phyloP scores from a whole-genome alignment of 2,329 filamentous ascomycete species.

The Aspergillus cejpii region DNA sequence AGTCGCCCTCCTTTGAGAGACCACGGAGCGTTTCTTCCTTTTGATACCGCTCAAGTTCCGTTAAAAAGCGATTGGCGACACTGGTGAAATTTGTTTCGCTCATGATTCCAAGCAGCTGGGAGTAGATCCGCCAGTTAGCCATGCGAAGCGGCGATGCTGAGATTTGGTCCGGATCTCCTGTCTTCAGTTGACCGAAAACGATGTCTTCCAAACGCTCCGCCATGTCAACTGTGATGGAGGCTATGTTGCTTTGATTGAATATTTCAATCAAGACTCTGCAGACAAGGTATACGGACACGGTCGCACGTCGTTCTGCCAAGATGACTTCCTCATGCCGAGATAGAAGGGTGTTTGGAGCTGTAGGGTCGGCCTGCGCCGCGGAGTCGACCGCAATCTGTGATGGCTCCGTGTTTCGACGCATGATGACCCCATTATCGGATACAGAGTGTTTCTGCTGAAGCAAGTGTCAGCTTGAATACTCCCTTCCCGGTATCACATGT shows the following conservation, averaged over 20 bases:
- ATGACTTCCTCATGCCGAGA: constrained; percentile 63
- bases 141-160: constrained; percentile 67
- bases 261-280: constrained; percentile 92
- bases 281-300: constrained; percentile 90
- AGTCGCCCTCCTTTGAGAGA: constrained; percentile 58
- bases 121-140: constrained; percentile 93
- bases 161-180: constrained; percentile 73
- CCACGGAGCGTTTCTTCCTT: constrained; percentile 56
- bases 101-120: constrained; percentile 90
- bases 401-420: constrained; percentile 70
- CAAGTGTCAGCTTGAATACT: not conserved
- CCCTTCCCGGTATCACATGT: not conserved
- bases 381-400: constrained; percentile 42
- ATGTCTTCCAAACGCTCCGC: constrained; percentile 90
- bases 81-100: constrained; percentile 83
- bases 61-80: constrained; percentile 73
- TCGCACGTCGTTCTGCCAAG: constrained; percentile 80
- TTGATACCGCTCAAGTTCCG: constrained; percentile 71
- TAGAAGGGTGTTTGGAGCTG: constrained; percentile 32
- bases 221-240: constrained; percentile 80
- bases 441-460: not conserved
- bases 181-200: constrained; percentile 91
- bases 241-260: constrained; percentile 78
- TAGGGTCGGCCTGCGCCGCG: constrained; percentile 23
- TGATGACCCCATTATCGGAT: constrained; percentile 42